Evolutionary conservation across 2,329 filamentous ascomycete species (phyloP).

Genomic region (Colletotrichum euphorbiae): DNA sequence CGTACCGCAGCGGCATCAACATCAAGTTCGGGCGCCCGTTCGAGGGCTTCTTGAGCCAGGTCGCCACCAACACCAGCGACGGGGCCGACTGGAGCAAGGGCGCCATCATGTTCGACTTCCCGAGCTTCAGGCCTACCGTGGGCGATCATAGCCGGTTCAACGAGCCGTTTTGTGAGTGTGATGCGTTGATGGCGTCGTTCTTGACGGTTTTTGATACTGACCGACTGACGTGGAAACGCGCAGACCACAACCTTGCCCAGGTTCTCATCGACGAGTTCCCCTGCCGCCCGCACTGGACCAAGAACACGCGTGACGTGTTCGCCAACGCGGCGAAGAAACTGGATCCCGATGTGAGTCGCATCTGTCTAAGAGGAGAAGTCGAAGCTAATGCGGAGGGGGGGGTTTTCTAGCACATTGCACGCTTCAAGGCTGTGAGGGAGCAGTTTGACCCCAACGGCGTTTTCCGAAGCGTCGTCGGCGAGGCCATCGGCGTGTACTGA

Average conservation of each 20-base stretch:
- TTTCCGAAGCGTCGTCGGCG: conserved; percentile 60
- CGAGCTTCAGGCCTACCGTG: conserved; percentile 57
- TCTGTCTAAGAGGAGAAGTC: background rate
- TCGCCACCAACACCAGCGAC: conserved; percentile 60
- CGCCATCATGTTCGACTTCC: conserved; percentile 67
- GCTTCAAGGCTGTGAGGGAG: conserved; percentile 61
- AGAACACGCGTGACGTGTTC: conserved; percentile 63
- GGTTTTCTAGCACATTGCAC: conserved; percentile 51
- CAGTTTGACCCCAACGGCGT: conserved; percentile 61
- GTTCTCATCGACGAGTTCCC: conserved; percentile 62
- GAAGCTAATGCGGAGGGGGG: background rate
- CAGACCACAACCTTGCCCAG: conserved; percentile 58
- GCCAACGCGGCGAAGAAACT: conserved; percentile 58
- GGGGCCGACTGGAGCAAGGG: conserved; percentile 62
- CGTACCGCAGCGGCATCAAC: conserved; percentile 64
- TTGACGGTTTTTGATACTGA: too few relatives aligned
- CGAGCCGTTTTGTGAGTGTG: conserved; percentile 59
- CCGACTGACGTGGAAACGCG: background rate
- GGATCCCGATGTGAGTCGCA: conserved; percentile 54
- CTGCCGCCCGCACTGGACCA: conserved; percentile 65
- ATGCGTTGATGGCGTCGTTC: conserved; percentile 11
- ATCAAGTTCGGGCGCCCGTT: conserved; percentile 64
- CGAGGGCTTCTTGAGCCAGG: conserved; percentile 62
- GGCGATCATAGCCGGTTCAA: conserved; percentile 62
- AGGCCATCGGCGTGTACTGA: conserved; percentile 59